Evolutionary conservation across 2,329 filamentous ascomycete genomes (phyloP), one percentile per base, ranked within the genome.

Genomic region (Xylaria sp.): DNA sequence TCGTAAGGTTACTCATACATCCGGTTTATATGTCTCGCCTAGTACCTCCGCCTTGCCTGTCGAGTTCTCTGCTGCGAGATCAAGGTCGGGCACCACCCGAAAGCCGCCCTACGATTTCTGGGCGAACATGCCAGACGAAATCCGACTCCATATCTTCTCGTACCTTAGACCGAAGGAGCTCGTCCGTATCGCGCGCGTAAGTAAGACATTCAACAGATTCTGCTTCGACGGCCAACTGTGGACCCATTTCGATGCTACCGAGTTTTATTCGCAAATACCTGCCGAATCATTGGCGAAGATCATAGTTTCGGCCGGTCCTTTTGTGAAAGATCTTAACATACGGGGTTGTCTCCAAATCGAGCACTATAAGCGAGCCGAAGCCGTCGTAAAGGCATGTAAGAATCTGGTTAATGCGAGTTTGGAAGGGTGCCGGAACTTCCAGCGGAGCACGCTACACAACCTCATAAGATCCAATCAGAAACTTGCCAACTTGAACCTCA

Each of bases 141-240:
- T 97, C 50, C 87, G 88, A 62, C 79, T 96, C 63, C 78, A 90
- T 39, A 85, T 97, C 46, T 81, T 97, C 52, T 81, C 84, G 4
- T 91, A 88, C 64, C 78, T 97, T 18, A 78, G 79, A 22, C 92
- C 92, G 0, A 91, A 87, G 67, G 88, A 97, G 69, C 82, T 97
- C 29, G 85, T 97, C 9, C 83, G 86, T 54, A 83, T 84, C 51
- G 96, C 93, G 1, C 77, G 84, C 17, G 89, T 94, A 18, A 93
- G 86, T 68, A 91, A 86, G 70, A 74, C 81, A 5, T 97, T 94
- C 78, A 79, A 96, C 71, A 80, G 82, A 44, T 86, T 90, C 73
- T 97, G 93, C 74, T 96, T 93, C 65, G 93, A 99, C 70, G 94
- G 94, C 1, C 94, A 99, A 74, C 76, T 97, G 16, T 99, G 94